These are phyloP conservation scores for Colletotrichum karsti DNA, from an alignment of 2,329 filamentous ascomycete genomes.

Conservation along the genomic window DNA sequence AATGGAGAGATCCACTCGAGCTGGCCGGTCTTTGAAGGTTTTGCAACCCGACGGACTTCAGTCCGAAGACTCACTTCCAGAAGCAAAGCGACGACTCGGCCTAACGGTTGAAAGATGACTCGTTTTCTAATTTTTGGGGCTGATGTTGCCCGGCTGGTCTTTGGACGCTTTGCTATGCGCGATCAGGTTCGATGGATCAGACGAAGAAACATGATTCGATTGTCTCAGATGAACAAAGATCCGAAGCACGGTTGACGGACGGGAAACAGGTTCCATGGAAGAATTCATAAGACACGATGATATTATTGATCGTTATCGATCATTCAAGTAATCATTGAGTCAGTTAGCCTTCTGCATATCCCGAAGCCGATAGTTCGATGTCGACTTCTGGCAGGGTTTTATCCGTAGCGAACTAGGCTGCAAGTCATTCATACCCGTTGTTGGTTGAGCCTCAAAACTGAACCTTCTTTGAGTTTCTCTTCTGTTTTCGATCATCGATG, in stretches of 20 bases:
- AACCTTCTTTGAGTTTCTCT: not conserved
- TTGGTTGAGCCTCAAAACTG: not conserved
- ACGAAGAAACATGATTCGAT: not conserved
- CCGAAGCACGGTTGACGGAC: not conserved
- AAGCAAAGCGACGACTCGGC: not conserved
- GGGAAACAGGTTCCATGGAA: not conserved
- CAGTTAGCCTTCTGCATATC: not conserved
- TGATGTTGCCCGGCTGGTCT: not conserved
- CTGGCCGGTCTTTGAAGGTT: not conserved
- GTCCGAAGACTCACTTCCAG: not conserved
- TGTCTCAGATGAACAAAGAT: slow-evolving; percentile 2
- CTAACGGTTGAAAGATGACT: not conserved
- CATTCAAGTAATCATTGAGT: not conserved
- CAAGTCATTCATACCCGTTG: not conserved
- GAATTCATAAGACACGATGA: not conserved
- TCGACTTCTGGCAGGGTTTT: not conserved
- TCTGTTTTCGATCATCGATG: not conserved
- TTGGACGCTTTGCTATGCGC: not conserved
- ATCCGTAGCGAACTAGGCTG: not conserved
- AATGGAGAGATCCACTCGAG: not conserved
- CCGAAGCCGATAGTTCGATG: no score
- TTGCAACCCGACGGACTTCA: not conserved
- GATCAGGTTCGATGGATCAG: not conserved
- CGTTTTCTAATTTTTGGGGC: not conserved
- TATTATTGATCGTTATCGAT: not conserved